A percentile compares a stretch with the other conserved stretches of the same genome.
Conservation (phyloP, 495 filamentous ascomycete genomes). For the Podospora appendiculata region DNA sequence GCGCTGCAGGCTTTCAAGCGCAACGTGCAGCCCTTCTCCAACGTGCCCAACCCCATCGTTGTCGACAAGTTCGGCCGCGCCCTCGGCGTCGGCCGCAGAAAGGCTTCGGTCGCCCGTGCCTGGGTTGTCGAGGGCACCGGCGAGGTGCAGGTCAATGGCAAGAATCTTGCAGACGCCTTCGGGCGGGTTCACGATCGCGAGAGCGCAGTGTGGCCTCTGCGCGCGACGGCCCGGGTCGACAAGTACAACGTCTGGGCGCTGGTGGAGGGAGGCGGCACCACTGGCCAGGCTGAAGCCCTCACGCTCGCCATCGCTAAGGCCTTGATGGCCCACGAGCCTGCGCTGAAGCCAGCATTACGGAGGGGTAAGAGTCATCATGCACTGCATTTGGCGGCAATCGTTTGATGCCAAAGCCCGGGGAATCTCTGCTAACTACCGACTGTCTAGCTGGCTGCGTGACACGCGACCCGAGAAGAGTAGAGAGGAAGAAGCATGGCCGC, state of each 20-base stretch:
- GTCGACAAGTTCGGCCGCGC: constrained; percentile 72
- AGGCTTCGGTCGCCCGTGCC: constrained; percentile 74
- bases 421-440: constrained; percentile 13
- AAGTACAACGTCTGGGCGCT: constrained; percentile 96
- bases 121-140: constrained; percentile 88
- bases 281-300: constrained; percentile 91
- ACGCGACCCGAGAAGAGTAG: constrained; percentile 83
- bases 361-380: constrained; percentile 58
- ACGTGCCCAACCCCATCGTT: constrained; percentile 42
- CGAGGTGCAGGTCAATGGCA: constrained; percentile 83
- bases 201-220: constrained; percentile 85
- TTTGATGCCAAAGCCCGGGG: constrained; percentile 1
- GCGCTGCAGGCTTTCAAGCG: constrained; percentile 66
- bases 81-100: constrained; percentile 72
- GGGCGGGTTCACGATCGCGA: constrained; percentile 87
- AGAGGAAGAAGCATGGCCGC: constrained; percentile 96
- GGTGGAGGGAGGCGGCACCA: constrained; percentile 78
- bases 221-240: constrained; percentile 72
- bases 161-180: constrained; percentile 68
- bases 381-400: background rate
- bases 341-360: constrained; percentile 76
- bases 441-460: constrained; percentile 79
- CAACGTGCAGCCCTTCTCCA: constrained; percentile 61
- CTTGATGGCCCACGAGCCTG: constrained; percentile 82
- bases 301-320: constrained; percentile 89